Evolutionary conservation across 2,329 filamentous ascomycete genomes (phyloP), one percentile per base, ranked within the genome.

Genomic region (Penicillium digitatum): DNA sequence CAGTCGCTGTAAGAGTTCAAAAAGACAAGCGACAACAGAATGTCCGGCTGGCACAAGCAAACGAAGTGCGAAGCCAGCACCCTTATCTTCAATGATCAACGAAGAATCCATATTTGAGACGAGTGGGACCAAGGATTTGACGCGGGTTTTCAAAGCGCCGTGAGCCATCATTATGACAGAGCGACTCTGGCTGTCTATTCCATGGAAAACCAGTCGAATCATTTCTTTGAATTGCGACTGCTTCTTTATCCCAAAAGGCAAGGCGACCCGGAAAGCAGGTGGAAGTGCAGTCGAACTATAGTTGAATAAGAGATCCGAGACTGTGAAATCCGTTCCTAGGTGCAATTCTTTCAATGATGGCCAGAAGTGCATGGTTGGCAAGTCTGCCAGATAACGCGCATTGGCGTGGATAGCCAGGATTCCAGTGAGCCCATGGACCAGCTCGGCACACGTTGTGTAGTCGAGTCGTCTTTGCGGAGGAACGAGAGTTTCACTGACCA

Each of bases 401-500:
- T 74, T 75, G 48, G 69, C 66, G 56, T 73, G 65, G 22, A 74
- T 69, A n/a, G 72, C 63, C 54, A 75, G 44, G 18, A 73, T 68
- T 4, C 73, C 73, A 12, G 71, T 66, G 43, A 74, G 61, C 27
- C 64, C 69, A 66, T 72, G 68, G 7, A 68, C 65, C 5, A 74
- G 58, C 43, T 72, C 65, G 31, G 70, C 67, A 50, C 71, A 70
- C 12, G 67, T 64, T 16, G 67, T 49, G 49, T 69, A 67, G n/a
- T 63, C 57, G 12, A 61, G 58, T 24, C 49, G 58, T 32, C 61
- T 56, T 18, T 61, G 57, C 24, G 54, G 46, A 18, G 62, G 58
- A 32, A 68, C 53, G 32, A 70, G 64, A 26, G 61, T 59, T 37
- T 62, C 66, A 44, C 68, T 69, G 40, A 75, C 59, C 35, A 61